These are phyloP conservation scores for Cryptomeria japonica DNA, from an alignment of 75 land plant genomes.

Conservation along the genomic window DNA sequence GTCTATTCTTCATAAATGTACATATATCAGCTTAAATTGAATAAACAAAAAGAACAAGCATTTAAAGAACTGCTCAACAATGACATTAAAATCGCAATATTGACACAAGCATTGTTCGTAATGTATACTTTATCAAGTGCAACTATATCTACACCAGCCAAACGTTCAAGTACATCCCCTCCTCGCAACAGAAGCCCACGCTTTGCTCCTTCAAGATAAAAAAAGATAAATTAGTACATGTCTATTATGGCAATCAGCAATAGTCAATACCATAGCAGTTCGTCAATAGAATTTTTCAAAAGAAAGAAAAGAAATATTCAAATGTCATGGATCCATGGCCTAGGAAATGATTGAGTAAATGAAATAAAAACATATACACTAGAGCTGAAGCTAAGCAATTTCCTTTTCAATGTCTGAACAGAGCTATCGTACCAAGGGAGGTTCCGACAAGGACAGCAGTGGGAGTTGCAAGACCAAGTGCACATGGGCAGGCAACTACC, in stretches of 20 bases:
- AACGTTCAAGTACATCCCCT: constrained; percentile 96
- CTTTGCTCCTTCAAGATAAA: constrained; percentile 72
- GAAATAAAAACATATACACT: background rate
- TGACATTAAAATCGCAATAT: background rate
- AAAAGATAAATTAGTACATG: background rate
- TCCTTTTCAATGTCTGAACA: background rate
- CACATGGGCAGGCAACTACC: constrained; percentile 99
- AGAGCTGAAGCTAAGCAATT: background rate
- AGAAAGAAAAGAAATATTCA: background rate
- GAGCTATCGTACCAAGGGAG: constrained; percentile 64
- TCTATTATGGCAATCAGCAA: background rate
- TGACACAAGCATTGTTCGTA: background rate
- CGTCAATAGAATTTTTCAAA: background rate
- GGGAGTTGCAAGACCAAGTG: constrained; percentile 98
- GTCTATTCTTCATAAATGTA: constrained; percentile 43
- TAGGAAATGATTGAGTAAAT: background rate
- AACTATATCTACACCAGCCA: constrained; percentile 69
- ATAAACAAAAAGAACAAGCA: background rate
- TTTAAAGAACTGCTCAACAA: background rate
- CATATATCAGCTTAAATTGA: constrained; percentile 2
- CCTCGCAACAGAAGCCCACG: constrained; percentile 96
- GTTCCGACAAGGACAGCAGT: constrained; percentile 98
- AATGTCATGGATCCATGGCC: background rate
- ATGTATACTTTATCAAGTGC: constrained; percentile 80
- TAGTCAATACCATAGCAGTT: background rate